These are phyloP conservation scores for Nigrospora osmanthi DNA, from an alignment of 2,329 filamentous ascomycete species.

Conservation along the genomic window DNA sequence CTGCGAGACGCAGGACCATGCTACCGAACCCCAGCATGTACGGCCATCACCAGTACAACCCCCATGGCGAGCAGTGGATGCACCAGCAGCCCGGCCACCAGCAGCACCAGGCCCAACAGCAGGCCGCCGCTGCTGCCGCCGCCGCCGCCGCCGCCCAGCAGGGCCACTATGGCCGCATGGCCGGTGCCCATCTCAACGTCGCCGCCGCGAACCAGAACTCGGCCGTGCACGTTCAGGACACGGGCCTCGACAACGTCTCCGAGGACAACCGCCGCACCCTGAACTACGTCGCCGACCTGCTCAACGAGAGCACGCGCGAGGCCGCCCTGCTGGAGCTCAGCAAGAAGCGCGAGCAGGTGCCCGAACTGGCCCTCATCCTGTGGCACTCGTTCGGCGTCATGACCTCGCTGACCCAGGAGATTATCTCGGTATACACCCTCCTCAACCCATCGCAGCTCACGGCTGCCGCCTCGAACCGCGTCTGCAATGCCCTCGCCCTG, in stretches of 20 bases:
- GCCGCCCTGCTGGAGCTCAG: conserved; percentile 89
- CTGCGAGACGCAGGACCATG: conserved; percentile 28
- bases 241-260: conserved; percentile 59
- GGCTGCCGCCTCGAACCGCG: conserved; percentile 91
- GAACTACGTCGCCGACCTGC: conserved; percentile 82
- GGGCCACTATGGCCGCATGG: conserved; percentile 67
- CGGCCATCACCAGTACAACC: conserved; percentile 54
- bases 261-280: conserved; percentile 93
- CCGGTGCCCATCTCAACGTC: conserved; percentile 52
- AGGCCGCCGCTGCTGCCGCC: conserved; percentile 41
- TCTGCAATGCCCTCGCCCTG: conserved; percentile 93
- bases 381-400: conserved; percentile 99
- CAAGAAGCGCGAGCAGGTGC: conserved; percentile 97
- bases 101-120: conserved; percentile 50
- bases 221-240: conserved; percentile 44
- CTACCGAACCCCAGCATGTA: conserved; percentile 58
- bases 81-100: conserved; percentile 59
- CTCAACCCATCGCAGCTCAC: conserved; percentile 96
- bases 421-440: conserved; percentile 96
- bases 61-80: conserved; percentile 56
- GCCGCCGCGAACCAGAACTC: conserved; percentile 28
- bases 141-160: conserved; percentile 46
- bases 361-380: conserved; percentile 87
- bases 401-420: conserved; percentile 95
- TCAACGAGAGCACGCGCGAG: conserved; percentile 82